Evolutionary conservation across 2,329 filamentous ascomycete species (phyloP), one percentile per base, ranked within the genome.

Genomic region (Colletotrichum camelliae): DNA sequence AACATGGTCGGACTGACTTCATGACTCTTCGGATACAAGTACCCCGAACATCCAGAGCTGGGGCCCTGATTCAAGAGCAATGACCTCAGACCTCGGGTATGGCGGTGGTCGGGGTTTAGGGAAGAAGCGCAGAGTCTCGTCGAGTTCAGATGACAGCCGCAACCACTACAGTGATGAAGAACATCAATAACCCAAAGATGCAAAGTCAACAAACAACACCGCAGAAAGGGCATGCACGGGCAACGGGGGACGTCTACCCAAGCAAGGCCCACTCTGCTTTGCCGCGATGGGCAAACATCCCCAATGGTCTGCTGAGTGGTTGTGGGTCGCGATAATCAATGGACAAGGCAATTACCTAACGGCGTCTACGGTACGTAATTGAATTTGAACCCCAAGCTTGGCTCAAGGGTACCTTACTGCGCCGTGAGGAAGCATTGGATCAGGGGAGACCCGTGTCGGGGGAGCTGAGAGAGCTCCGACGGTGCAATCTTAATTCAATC

Each of bases 401-500:
- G n/a, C n/a, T n/a, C n/a, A n/a, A n/a, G n/a, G 43, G 3, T 10
- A 52, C 43, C 27, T 31, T 55, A 39, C 33, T 67, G 67, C 62
- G 33, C 52, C 61, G 66, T 62, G 39, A 21, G 29, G 29, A 62
- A 35, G 31, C 16, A 72, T 37, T 29, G 35, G 29, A 48, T 31
- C 74, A 69, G 74, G 74, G 70, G 58, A 66, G 64, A 61, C 24
- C 70, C 70, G 24, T 35, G 64, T 52, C 39, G 35, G 21, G 58
- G 62, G 15, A 57, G 55, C 29, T 48, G 33, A 57, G 37, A 48
- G 70, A 29, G 31, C 10, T n/a, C 27, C 70, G 29, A 69, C 64
- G 64, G 43, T 65, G 65, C 74, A 74, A 74, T 69, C 74, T 69
- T 76, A 74, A 52, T 65, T 29, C 58, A 65, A 65, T 74, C 74